These are phyloP conservation scores for Lepidium sativum DNA, from an alignment of 345 rosid genomes.

Conservation along the genomic window DNA sequence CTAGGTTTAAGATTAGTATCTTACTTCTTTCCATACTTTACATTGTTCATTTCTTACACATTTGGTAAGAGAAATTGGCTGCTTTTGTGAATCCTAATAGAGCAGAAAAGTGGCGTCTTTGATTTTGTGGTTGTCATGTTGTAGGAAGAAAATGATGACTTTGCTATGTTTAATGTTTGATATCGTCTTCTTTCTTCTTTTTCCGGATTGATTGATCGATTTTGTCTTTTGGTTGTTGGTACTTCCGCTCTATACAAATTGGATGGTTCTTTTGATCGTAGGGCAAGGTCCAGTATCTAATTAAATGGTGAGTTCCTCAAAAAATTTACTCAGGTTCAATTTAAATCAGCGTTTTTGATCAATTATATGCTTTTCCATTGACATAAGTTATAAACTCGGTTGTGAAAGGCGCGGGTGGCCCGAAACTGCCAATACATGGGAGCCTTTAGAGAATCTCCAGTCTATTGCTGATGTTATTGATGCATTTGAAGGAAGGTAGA, in stretches of 20 bases:
- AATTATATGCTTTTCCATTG: conserved; percentile 14
- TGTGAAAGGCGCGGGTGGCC: conserved; percentile 96
- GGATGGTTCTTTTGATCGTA: conserved; percentile 27
- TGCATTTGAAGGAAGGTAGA: conserved; percentile 86
- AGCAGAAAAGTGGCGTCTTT: not conserved
- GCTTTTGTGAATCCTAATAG: not conserved
- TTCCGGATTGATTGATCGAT: not conserved
- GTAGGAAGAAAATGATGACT: not conserved
- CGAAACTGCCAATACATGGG: conserved; percentile 94
- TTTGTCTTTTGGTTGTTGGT: conserved; percentile 8
- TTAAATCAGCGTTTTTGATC: not conserved
- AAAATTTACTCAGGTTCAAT: not conserved
- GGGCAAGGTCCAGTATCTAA: conserved; percentile 94
- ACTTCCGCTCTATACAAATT: not conserved
- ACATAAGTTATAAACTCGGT: conserved; percentile 17
- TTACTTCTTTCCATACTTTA: not conserved
- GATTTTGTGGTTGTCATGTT: not conserved
- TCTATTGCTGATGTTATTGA: conserved; percentile 92
- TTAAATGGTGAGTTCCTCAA: conserved; percentile 71
- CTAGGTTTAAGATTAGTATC: not conserved
- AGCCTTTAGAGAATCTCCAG: conserved; percentile 86
- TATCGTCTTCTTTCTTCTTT: not conserved
- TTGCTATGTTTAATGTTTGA: conserved; percentile 7
- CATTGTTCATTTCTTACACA: conserved; percentile 1
- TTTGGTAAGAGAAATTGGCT: conserved; percentile 6